phyloP scores from a whole-genome alignment of 768 basidiomycete genomes.

The Suillus cothurnatus region DNA sequence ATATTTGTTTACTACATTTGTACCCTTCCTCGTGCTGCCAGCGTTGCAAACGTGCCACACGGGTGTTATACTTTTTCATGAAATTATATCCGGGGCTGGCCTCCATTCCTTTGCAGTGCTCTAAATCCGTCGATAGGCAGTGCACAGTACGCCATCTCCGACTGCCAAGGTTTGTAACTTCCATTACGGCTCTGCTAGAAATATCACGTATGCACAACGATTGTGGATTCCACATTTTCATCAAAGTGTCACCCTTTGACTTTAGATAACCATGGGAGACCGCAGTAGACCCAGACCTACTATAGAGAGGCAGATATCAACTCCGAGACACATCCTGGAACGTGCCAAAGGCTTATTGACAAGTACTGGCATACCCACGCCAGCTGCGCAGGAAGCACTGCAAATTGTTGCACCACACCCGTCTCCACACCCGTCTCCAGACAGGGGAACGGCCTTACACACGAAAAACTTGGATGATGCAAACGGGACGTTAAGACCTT shows the following conservation, averaged over 20 bases:
- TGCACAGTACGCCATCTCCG: not conserved
- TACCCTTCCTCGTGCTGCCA: conserved; percentile 1
- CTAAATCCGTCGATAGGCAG: not conserved
- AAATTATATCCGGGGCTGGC: not conserved
- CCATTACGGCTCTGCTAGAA: not conserved
- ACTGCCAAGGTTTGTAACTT: not conserved
- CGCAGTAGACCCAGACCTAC: not conserved
- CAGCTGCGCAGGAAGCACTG: conserved; percentile 8
- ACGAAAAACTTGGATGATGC: not conserved
- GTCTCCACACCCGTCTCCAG: conserved; percentile 17
- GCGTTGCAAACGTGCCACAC: not conserved
- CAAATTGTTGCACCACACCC: conserved; percentile 24
- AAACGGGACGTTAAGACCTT: conserved; percentile 26
- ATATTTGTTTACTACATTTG: not conserved
- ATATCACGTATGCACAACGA: not conserved
- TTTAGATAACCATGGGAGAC: not conserved
- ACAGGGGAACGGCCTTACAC: conserved; percentile 1
- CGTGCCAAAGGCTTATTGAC: conserved; percentile 41
- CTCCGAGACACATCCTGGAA: conserved; percentile 31
- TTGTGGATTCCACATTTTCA: not conserved
- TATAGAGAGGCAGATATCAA: conserved; percentile 6
- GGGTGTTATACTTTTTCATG: not conserved
- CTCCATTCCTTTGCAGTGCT: not conserved
- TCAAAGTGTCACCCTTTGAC: not conserved
- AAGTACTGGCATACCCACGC: conserved; percentile 30